phyloP scores from a whole-genome alignment of 148 eudicot species.

The Rhododendron simsii region DNA sequence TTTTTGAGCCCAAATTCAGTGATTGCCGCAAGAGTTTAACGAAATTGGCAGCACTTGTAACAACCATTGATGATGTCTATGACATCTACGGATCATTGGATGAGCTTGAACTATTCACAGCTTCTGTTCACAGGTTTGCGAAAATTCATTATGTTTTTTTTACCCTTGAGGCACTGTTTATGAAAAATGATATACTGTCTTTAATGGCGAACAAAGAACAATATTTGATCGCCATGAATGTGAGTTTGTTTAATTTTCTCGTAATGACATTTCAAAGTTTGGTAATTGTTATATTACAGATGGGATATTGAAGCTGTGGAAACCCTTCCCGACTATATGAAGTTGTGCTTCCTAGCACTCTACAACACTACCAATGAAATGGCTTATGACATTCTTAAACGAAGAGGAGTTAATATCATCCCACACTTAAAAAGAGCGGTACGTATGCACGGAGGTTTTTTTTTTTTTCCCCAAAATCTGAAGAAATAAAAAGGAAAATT shows the following conservation, averaged over 20 bases:
- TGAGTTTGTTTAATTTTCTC: too few species aligned
- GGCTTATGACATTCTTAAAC: constrained; percentile 22
- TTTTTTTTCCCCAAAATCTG: too few species aligned
- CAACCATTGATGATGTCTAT: constrained; percentile 31
- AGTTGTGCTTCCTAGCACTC: constrained; percentile 20
- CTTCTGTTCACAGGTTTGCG: too few species aligned
- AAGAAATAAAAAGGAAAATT: too few species aligned
- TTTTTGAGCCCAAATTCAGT: constrained; percentile 15
- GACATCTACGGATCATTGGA: constrained; percentile 24
- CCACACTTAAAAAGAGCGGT: constrained; percentile 16
- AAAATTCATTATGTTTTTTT: too few species aligned
- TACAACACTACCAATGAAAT: constrained; percentile 24
- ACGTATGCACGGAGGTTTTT: not conserved
- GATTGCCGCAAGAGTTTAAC: constrained; percentile 11
- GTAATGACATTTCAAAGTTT: not conserved
- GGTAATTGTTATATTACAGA: not conserved
- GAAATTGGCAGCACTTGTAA: constrained; percentile 3
- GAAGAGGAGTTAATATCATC: constrained; percentile 6
- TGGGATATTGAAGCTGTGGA: constrained; percentile 16
- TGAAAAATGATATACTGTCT: too few species aligned
- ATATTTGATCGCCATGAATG: too few species aligned
- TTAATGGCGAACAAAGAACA: not conserved
- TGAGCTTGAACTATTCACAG: constrained; percentile 9
- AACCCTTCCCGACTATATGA: constrained; percentile 23
- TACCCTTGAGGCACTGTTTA: too few species aligned